Evolutionary conservation across 2,329 filamentous ascomycete genomes (phyloP).

Genomic region (Alternaria viburni): DNA sequence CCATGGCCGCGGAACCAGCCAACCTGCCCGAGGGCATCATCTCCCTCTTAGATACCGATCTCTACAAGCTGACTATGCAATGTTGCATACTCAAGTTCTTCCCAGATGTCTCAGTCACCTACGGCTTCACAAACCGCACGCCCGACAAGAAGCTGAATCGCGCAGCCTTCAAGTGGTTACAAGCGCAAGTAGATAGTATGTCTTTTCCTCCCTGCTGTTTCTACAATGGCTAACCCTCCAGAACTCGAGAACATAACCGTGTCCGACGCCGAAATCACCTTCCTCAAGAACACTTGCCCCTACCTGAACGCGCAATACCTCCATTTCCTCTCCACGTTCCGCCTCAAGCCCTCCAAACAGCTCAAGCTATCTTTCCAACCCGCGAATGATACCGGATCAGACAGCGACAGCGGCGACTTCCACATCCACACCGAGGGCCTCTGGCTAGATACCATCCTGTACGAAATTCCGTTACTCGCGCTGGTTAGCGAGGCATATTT

Average conservation of each 20-base stretch:
- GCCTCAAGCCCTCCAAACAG: conserved; percentile 80
- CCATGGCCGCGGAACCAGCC: conserved; percentile 30
- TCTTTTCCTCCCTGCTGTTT: background rate
- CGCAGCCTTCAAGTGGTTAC: conserved; percentile 82
- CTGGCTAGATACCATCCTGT: conserved; percentile 96
- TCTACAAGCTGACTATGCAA: conserved; percentile 99
- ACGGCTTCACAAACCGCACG: conserved; percentile 94
- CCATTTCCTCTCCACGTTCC: conserved; percentile 80
- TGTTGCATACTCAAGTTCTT: conserved; percentile 87
- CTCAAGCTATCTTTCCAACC: conserved; percentile 72
- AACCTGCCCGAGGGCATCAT: conserved; percentile 48
- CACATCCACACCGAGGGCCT: conserved; percentile 77
- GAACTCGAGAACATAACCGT: conserved; percentile 83
- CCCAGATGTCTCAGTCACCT: conserved; percentile 78
- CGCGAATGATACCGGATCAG: conserved; percentile 63
- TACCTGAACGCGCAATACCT: conserved; percentile 83
- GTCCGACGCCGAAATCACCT: conserved; percentile 78
- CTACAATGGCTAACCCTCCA: conserved; percentile 42
- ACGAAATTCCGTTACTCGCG: conserved; percentile 93
- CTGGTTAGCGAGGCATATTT: conserved; percentile 96
- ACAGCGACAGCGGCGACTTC: conserved; percentile 73
- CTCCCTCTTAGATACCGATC: conserved; percentile 62
- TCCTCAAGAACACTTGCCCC: conserved; percentile 76
- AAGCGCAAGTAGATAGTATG: conserved; percentile 80
- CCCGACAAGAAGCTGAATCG: conserved; percentile 90